Percentiles rank a stretch among this genome's conserved stretches.
These are phyloP conservation scores for Populus simonii DNA, from an alignment of 345 rosid genomes.

Conservation along the genomic window DNA sequence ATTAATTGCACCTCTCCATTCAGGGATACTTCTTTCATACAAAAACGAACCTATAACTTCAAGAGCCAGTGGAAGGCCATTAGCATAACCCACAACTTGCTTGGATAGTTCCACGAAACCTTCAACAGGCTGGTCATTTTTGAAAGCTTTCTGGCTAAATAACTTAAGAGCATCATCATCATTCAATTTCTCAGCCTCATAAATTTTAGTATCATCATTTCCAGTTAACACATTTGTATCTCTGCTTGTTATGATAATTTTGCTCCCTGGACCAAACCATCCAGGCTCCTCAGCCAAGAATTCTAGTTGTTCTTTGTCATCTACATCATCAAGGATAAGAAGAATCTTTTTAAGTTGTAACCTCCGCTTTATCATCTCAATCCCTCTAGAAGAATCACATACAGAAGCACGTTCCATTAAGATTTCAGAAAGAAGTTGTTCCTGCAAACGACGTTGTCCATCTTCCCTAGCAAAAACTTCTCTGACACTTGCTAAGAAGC, in stretches of 20 bases:
- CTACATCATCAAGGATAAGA: constrained; percentile 19
- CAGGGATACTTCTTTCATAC: neutral
- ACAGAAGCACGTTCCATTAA: neutral
- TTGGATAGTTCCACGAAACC: neutral
- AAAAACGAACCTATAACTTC: constrained; percentile 13
- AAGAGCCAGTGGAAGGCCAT: constrained; percentile 13
- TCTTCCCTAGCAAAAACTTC: neutral
- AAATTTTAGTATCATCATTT: neutral
- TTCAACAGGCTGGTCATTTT: neutral
- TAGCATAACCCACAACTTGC: constrained; percentile 10
- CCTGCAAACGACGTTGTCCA: neutral
- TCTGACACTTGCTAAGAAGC: constrained; percentile 15
- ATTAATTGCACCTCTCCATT: constrained; percentile 2
- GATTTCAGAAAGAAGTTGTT: constrained; percentile 8
- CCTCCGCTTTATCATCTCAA: neutral
- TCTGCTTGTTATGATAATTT: constrained; percentile 19
- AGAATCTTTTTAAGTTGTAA: neutral
- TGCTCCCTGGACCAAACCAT: constrained; percentile 14
- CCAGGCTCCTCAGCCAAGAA: neutral
- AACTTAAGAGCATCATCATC: constrained; percentile 1
- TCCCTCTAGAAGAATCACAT: neutral
- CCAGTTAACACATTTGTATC: neutral
- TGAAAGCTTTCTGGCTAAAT: constrained; percentile 10
- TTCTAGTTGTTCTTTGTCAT: neutral
- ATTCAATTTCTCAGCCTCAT: neutral